Conservation (phyloP, 805 yeast genomes). For the Groenewaldozyma tartarivorans region DNA sequence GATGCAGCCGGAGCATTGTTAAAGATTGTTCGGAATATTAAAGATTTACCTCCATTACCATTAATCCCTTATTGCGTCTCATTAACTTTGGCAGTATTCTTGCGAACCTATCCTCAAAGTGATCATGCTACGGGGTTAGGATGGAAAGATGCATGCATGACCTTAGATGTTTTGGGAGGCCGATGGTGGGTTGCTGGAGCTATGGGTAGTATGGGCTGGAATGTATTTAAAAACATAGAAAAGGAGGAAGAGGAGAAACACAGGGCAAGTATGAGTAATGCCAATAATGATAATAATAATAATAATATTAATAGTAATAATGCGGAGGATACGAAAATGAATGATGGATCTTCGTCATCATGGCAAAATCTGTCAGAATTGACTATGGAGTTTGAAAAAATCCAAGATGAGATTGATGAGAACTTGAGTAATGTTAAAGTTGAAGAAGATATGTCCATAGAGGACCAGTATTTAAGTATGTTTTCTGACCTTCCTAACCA, state of each 20-base stretch:
- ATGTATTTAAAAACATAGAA: constrained; percentile 19
- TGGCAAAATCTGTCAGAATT: not conserved
- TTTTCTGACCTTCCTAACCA: constrained; percentile 27
- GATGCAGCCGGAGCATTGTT: constrained; percentile 23
- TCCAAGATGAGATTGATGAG: not conserved
- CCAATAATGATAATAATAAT: not conserved
- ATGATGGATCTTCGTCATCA: not conserved
- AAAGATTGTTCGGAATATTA: constrained; percentile 18
- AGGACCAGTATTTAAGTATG: constrained; percentile 24
- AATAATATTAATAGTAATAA: not conserved
- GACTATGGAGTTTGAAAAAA: not conserved
- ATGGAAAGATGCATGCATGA: constrained; percentile 23
- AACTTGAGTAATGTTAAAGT: not conserved
- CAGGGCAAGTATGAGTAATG: not conserved
- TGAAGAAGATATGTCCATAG: constrained; percentile 7
- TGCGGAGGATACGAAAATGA: not conserved
- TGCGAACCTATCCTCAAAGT: constrained; percentile 23
- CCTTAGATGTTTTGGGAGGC: constrained; percentile 21
- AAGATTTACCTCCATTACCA: constrained; percentile 25
- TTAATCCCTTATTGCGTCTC: constrained; percentile 28
- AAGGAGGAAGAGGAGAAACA: constrained; percentile 4
- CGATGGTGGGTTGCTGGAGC: constrained; percentile 31
- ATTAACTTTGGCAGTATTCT: constrained; percentile 28
- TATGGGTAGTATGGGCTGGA: constrained; percentile 27
- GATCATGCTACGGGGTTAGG: constrained; percentile 21